Evolutionary conservation across 345 rosid genomes (phyloP).

Genomic region (Lagerstroemia speciosa): DNA sequence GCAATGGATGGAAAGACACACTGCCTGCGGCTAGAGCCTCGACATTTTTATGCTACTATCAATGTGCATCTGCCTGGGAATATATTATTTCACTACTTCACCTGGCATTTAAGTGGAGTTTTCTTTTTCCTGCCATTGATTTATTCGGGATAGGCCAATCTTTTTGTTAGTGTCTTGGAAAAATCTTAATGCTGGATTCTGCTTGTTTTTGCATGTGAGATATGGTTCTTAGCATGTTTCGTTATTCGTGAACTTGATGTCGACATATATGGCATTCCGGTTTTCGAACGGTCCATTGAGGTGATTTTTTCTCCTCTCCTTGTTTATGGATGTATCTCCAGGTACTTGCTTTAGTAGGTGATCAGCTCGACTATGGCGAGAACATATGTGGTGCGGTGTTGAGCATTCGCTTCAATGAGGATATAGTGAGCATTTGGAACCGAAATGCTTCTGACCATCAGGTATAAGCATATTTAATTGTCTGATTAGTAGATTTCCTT

Average conservation of each 20-base stretch:
- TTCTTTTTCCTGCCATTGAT: too few relatives aligned
- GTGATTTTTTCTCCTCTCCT: not conserved
- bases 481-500: not conserved
- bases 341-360: constrained; percentile 92
- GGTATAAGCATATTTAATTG: constrained; percentile 27
- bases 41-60: not conserved
- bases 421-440: constrained; percentile 87
- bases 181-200: too few relatives aligned
- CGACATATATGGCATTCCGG: not conserved
- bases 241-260: not conserved
- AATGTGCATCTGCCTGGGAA: too few relatives aligned
- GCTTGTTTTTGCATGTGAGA: too few relatives aligned
- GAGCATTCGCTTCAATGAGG: constrained; percentile 90
- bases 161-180: not conserved
- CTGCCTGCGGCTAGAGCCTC: not conserved
- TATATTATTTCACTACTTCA: not conserved
- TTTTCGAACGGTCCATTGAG: not conserved
- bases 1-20: not conserved
- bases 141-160: not conserved
- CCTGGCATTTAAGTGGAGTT: not conserved
- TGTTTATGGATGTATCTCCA: constrained; percentile 16
- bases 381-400: constrained; percentile 88
- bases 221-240: not conserved
- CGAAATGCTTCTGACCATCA: constrained; percentile 89
- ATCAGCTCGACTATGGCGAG: constrained; percentile 76